Evolutionary conservation across 1,284 basidiomycete species (phyloP).

Genomic region (Malassezia equina): DNA sequence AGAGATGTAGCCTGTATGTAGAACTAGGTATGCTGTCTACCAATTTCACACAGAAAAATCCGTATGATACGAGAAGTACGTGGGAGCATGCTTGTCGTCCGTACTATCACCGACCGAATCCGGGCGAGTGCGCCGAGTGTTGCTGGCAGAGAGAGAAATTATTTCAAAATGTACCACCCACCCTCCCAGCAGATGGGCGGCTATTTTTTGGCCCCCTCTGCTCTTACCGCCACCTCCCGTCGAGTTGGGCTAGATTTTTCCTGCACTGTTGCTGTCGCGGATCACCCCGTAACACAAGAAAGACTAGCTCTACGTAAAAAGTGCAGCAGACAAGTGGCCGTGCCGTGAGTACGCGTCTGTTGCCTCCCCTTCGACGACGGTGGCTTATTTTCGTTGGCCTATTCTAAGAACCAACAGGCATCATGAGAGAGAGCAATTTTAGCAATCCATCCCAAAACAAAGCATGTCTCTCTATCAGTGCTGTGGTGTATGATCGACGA

Average conservation of each 20-base stretch:
- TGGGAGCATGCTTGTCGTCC: neutral
- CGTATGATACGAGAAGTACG: neutral
- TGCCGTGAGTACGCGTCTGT: neutral
- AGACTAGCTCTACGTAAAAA: neutral
- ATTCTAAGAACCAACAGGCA: neutral
- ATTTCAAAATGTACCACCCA: neutral
- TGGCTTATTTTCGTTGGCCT: neutral
- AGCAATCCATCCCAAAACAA: conserved; percentile 88
- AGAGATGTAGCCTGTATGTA: neutral
- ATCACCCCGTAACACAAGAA: neutral
- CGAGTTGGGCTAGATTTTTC: neutral
- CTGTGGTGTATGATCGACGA: conserved; percentile 86
- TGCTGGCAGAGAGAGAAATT: neutral
- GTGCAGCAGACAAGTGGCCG: neutral
- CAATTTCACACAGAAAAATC: neutral
- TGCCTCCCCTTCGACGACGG: neutral
- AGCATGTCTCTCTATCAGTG: conserved; percentile 86
- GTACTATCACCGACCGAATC: neutral
- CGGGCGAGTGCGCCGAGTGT: neutral
- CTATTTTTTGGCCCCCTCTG: neutral
- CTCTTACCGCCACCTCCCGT: neutral
- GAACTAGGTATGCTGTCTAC: neutral
- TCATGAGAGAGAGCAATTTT: conserved; percentile 93
- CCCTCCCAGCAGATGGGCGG: neutral
- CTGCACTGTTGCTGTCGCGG: neutral